phyloP scores from a whole-genome alignment of 805 yeast species.

The Teunomyces atbi region DNA sequence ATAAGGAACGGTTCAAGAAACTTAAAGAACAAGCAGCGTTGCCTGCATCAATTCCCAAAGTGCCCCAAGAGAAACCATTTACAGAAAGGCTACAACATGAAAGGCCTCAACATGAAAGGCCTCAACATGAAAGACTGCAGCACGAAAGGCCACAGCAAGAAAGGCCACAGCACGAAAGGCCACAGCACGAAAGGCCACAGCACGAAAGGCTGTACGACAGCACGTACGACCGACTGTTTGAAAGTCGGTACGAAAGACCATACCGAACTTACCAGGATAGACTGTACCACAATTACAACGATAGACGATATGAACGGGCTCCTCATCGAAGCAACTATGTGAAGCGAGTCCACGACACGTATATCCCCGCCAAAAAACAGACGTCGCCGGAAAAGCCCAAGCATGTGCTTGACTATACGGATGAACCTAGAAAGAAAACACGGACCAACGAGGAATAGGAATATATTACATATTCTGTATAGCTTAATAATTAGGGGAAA shows the following conservation, averaged over 20 bases:
- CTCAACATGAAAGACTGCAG: neutral
- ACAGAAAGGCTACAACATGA: too few relatives aligned
- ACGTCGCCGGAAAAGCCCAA: neutral
- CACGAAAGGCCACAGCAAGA: neutral
- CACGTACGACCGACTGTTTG: neutral
- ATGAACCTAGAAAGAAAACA: neutral
- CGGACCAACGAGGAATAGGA: neutral
- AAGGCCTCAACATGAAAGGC: neutral
- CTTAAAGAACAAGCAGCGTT: conserved; percentile 23
- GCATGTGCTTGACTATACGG: neutral
- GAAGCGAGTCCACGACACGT: neutral
- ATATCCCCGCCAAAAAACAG: neutral
- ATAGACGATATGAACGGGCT: neutral
- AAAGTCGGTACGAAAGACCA: neutral
- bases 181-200: neutral
- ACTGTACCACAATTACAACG: neutral
- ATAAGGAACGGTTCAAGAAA: conserved; percentile 57
- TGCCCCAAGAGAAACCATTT: too few relatives aligned
- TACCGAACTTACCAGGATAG: neutral
- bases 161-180: neutral
- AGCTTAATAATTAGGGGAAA: neutral
- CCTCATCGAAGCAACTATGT: neutral
- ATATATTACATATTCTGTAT: neutral
- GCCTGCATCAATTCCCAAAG: too few relatives aligned
- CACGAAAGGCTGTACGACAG: neutral